Evolutionary conservation across 305 asterid genomes (phyloP).

Genomic region (Fraxinus albicans): DNA sequence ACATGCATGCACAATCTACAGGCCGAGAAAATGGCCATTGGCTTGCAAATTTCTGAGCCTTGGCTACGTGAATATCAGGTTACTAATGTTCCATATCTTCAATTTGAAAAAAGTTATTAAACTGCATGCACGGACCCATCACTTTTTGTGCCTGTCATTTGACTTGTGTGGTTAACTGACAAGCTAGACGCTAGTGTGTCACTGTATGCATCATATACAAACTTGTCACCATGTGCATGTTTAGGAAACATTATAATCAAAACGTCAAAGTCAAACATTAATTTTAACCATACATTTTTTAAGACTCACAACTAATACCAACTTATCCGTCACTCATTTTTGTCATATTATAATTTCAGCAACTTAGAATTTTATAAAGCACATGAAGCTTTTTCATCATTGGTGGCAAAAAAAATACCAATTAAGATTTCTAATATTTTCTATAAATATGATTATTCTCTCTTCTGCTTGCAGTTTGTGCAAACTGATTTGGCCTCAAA

Average conservation of each 20-base stretch:
- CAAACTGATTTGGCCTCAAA: conserved; percentile 65
- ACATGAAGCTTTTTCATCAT: background rate
- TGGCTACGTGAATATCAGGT: conserved; percentile 98
- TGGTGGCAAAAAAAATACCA: background rate
- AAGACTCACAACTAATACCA: background rate
- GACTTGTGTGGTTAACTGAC: background rate
- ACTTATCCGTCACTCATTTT: background rate
- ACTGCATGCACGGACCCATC: background rate
- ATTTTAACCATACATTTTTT: background rate
- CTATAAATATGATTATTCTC: conserved; percentile 14
- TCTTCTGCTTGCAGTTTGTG: conserved; percentile 63
- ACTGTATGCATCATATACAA: background rate
- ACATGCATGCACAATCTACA: conserved; percentile 90
- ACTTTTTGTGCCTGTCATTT: background rate
- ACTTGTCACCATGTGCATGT: no score
- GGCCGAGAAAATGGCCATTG: conserved; percentile 75
- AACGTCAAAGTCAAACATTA: no score
- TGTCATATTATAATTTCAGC: background rate
- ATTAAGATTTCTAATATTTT: background rate
- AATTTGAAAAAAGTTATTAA: background rate
- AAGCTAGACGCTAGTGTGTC: background rate
- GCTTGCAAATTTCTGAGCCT: conserved; percentile 77
- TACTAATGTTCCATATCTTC: background rate
- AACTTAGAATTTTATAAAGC: background rate
- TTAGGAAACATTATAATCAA: background rate